Base-by-base conservation (phyloP, 139 green algal species). In the Chlorella vulgaris region DNA sequence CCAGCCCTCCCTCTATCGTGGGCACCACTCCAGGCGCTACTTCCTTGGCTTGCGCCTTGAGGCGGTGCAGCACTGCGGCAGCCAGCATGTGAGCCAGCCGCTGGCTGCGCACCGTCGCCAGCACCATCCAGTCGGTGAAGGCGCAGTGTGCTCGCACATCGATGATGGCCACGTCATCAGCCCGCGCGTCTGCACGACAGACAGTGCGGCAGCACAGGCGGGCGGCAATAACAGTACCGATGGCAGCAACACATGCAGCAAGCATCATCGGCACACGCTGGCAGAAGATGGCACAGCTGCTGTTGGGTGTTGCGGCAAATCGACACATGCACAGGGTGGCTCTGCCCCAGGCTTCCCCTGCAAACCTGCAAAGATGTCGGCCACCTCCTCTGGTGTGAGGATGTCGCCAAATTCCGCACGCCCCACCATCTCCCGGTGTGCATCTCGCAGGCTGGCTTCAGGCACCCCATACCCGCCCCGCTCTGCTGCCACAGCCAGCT, bases 111-210 rank as follows among this genome's bases (percentile, higher is more conserved):
- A 29, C 84, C 21, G 79, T 84, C 65, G 60, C 84, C 63, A 88
- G 55, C 33, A 88, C 80, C 84, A 88, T 85, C 42, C 36, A 85
- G 74, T 88, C 84, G 10, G 84, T 83, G 47, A 88, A 85, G 51
- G 84, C 31, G 74, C 78, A 88, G 50, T 50, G 47, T 1, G 39
- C 47, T 10, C 71, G 60, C 55, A 88, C 84, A 55, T 88, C 84
- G 7, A 88, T 74, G 47, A 88, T 85, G 15, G 15, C 15, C 5
- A 88, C 28, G 53, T 88, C 71, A 10, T 70, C 71, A 15, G 79
- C 84, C 3, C 61, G 60, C 8, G 84, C 84, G 15, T 84, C 83
- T 53, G 82, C 43, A 7, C 47, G 13, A 10, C n/a, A n/a, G n/a
- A n/a, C n/a, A n/a, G n/a, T n/a, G n/a, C n/a, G n/a, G n/a, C n/a